phyloP scores from a whole-genome alignment of 805 yeast genomes.

The Ogataea pignaliae region DNA sequence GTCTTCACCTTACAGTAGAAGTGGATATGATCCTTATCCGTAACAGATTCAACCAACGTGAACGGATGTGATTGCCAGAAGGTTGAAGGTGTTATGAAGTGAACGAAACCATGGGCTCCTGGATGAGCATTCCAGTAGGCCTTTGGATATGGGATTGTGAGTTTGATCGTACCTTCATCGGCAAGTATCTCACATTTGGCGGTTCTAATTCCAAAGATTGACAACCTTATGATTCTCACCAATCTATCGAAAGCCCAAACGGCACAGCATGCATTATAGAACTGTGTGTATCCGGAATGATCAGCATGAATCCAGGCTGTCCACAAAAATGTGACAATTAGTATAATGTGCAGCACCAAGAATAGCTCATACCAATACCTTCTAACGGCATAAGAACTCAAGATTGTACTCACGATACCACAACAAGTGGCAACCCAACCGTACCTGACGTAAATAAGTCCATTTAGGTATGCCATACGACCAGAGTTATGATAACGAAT shows the following conservation, averaged over 20 bases:
- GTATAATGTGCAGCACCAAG: slow-evolving; percentile 49
- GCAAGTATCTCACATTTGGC: slow-evolving; percentile 36
- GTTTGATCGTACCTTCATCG: slow-evolving; percentile 45
- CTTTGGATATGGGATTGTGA: slow-evolving; percentile 43
- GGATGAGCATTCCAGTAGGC: slow-evolving; percentile 46
- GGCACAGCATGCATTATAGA: slow-evolving; percentile 36
- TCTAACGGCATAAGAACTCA: slow-evolving; percentile 48
- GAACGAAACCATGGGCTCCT: slow-evolving; percentile 56
- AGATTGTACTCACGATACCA: slow-evolving; percentile 38
- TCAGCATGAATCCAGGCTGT: slow-evolving; percentile 58
- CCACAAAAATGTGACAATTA: slow-evolving; percentile 49
- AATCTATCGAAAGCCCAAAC: slow-evolving; percentile 54
- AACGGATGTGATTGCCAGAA: slow-evolving; percentile 61
- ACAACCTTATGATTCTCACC: slow-evolving; percentile 37
- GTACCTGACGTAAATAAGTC: slow-evolving; percentile 25
- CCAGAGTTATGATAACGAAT: slow-evolving; percentile 21
- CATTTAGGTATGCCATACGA: slow-evolving; percentile 7
- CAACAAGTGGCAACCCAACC: slow-evolving; percentile 36
- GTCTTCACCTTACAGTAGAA: slow-evolving; percentile 48
- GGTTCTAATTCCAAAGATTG: slow-evolving; percentile 33
- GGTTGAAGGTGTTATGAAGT: slow-evolving; percentile 46
- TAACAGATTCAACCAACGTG: slow-evolving; percentile 41
- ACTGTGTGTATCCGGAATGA: slow-evolving; percentile 28
- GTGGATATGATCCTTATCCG: slow-evolving; percentile 34
- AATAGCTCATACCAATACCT: slow-evolving; percentile 57